Evolutionary conservation across 2,329 filamentous ascomycete genomes (phyloP), one percentile per base, ranked within the genome.

Genomic region (Venturia asperata): DNA sequence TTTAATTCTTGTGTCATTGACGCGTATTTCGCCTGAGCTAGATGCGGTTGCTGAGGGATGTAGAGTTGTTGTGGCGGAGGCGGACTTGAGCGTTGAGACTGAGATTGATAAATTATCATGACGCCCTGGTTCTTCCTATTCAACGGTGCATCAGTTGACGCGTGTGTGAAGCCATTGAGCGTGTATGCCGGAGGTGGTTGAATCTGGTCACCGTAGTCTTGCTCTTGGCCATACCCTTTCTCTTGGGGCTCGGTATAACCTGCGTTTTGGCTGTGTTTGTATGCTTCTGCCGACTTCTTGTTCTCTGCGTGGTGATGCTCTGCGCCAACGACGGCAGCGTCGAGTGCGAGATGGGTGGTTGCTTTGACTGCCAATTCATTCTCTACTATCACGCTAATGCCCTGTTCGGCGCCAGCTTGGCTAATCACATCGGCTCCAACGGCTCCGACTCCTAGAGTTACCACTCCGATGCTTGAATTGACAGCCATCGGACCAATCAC

Each of bases 311-410:
- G 61, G n/a, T 37, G 34, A 5, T 63, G 17, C 42, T 63, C 61
- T 5, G 21, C 61, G 11, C 34, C 61, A 37, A 63, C 43, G 15
- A 42, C 61, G 7, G 61, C 61, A 10, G 19, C 41, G 11, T 63
- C 62, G 27, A 63, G 41, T 2, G 62, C 42, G 19, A 45, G 24
- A 45, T 63, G 62, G 30, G 42, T 63, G 6, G 37, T 24, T 11
- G 42, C 62, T 49, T 63, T 63, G 41, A 63, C 42, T 52, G 62
- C 62, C 24, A 45, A 10, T 24, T 63, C 62, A 19, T 63, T 63
- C 5, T 63, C 42, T 39, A 63, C 62, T 19, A 63, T 52, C 27
- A 45, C n/a, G 30, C n/a, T 49, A 19, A 63, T 37, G 27, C 62
- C 62, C 27, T 63, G 62, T 21, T 63, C 62, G 6, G 30, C 62